Evolutionary conservation across 2,329 filamentous ascomycete species (phyloP), one percentile per base, ranked within the genome.

Genomic region (Cytospora chrysosperma): DNA sequence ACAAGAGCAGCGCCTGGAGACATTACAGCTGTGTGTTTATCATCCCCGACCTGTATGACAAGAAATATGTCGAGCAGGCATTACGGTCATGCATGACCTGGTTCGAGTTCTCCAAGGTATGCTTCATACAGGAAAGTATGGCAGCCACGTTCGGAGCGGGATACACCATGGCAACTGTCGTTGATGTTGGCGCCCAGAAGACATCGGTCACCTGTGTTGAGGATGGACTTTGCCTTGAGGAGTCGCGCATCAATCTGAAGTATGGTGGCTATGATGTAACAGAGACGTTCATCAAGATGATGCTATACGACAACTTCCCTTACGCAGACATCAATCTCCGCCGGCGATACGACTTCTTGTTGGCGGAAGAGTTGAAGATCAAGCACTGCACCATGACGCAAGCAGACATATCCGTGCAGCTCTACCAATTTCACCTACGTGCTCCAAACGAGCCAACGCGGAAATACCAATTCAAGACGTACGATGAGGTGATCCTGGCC

Each of bases 21-120:
- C 91, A 96, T 74, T 98, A 97, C 76, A 95, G 91, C 71, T 97
- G 93, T 70, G 93, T 97, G n/a, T 92, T 98, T 72, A 88, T 99
- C 67, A 96, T 99, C 54, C 95, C 95, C 0, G 95, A 99, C 74
- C 82, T 99, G 12, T 99, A 98, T 77, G 95, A 99, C 78, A 96
- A 96, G 75, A 87, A 86, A 57, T 96, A 97, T 68, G 92, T 98
- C 21, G 92, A 92, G 56, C 88, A 90, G 72, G 80, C 96, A 12
- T 81, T 99, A 50, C 89, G 93, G 62, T 91, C 95, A 65, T 87
- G 94, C 70, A 89, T 98, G 80, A 88, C 86, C 55, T 93, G 94
- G 78, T 95, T 97, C 72, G 90, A 93, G 62, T 97, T 99, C 73
- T 90, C 86, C 67, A 88, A 90, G 62, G 88, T 97, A 56, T 96